Base-by-base conservation (phyloP, 73 alveolate genomes). In the Paramecium octaurelia region DNA sequence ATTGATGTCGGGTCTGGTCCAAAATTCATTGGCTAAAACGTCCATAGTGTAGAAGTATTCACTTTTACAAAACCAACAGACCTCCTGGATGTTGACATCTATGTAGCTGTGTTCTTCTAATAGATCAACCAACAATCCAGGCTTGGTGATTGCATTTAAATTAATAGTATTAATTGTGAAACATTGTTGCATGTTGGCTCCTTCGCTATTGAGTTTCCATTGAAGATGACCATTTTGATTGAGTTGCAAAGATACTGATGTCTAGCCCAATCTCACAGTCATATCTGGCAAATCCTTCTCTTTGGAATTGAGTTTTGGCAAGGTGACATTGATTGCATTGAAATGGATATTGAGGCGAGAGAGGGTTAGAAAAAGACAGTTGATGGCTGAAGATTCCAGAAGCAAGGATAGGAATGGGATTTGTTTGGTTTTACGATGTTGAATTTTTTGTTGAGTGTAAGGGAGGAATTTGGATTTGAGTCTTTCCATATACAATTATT, bases 21-120 rank as follows among this genome's bases (percentile, higher is more conserved):
- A 80, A 48, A 80, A 80, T 46, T 80, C 91, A 35, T 80, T 80
- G 16, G 91, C 91, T 35, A 80, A 21, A 2, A 80, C 57, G 27
- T 80, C 91, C 91, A 80, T 80, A n/a, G 91, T 44, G 20, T 80
- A 80, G 20, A 42, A 80, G 18, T 80, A 80, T 44, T 80, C 75
- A 38, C 75, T 80, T 43, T 20, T 44, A 42, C 46, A 34, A 21
- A 23, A 20, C 91, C 91, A 80, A 44, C 16, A 0, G 16, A 80
- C 91, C 6, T 34, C 34, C 48, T 80, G 7, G 4, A 80, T 80
- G 21, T 43, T 48, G 10, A 46, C 57, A 42, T 44, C 75, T 43
- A 48, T 24, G 16, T 21, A 44, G 46, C 76, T 44, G 31, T 80
- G 75, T 20, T 80, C 91, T 48, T 80, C 46, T 43, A 80, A 46